Evolutionary conservation across 495 filamentous ascomycete genomes (phyloP).

Genomic region (Immersiella caudata): DNA sequence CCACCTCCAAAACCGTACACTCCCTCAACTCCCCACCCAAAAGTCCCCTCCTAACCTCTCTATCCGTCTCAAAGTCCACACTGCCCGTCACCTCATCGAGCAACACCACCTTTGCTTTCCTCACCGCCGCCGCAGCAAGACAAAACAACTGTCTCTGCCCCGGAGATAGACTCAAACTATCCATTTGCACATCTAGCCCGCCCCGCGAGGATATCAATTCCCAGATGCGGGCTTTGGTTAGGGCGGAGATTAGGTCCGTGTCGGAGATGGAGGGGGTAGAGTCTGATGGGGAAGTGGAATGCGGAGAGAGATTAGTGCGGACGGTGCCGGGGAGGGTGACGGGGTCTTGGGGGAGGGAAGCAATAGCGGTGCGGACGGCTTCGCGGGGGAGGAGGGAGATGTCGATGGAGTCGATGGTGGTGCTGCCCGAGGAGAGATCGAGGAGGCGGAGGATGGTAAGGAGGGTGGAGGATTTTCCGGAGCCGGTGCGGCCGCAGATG

Average conservation of each 20-base stretch:
- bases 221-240: slow-evolving; percentile 13
- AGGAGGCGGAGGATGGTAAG: slow-evolving; percentile 89
- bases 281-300: slow-evolving; percentile 49
- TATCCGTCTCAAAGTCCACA: neutral
- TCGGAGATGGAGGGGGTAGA: neutral
- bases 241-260: slow-evolving; percentile 2
- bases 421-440: slow-evolving; percentile 67
- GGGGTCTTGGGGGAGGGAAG: slow-evolving; percentile 55
- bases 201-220: neutral
- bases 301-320: slow-evolving; percentile 25
- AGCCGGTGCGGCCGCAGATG: neutral
- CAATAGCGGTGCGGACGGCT: slow-evolving; percentile 3
- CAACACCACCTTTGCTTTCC: slow-evolving; percentile 18
- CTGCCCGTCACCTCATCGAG: slow-evolving; percentile 14
- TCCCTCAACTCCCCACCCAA: neutral
- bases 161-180: slow-evolving; percentile 53
- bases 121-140: slow-evolving; percentile 60
- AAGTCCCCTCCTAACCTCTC: neutral
- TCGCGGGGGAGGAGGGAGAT: neutral
- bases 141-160: slow-evolving; percentile 66
- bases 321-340: slow-evolving; percentile 45
- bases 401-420: slow-evolving; percentile 14
- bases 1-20: slow-evolving; percentile 5
- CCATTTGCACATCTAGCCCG: slow-evolving; percentile 50
- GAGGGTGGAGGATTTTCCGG: slow-evolving; percentile 85